phyloP scores from a whole-genome alignment of 148 eudicot genomes.

The Polygonum aviculare region DNA sequence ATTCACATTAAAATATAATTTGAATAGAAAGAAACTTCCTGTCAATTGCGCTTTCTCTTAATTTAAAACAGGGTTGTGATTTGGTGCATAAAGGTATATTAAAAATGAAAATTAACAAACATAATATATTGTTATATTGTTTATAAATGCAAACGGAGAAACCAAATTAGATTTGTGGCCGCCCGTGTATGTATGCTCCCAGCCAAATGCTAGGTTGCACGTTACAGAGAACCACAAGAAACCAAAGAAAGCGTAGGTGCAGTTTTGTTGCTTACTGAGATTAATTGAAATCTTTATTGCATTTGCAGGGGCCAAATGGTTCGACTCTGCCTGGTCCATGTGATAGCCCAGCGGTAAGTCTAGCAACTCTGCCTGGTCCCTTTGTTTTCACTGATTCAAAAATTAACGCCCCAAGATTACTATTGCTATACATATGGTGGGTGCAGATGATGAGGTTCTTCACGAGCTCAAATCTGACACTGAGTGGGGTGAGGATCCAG shows the following conservation, averaged over 20 bases:
- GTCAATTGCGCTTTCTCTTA: too few species aligned
- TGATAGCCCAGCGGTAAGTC: conserved; percentile 83
- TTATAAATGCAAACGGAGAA: too few species aligned
- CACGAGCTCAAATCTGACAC: conserved; percentile 62
- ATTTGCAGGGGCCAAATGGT: conserved; percentile 83
- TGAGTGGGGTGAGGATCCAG: conserved; percentile 56
- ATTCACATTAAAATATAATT: too few species aligned
- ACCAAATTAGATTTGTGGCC: too few species aligned
- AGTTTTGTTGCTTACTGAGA: background rate
- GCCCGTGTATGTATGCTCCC: background rate
- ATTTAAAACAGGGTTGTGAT: too few species aligned
- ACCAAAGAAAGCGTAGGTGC: background rate
- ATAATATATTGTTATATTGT: too few species aligned
- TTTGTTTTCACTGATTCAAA: background rate
- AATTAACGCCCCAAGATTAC: too few species aligned
- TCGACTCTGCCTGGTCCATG: conserved; percentile 93
- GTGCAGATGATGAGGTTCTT: conserved; percentile 77
- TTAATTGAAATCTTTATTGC: background rate
- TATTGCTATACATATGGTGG: background rate
- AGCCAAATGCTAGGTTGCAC: background rate
- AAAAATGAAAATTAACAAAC: too few species aligned
- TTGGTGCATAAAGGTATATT: too few species aligned
- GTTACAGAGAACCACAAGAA: background rate
- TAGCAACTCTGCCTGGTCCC: background rate
- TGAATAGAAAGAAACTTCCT: too few species aligned